Evolutionary conservation across 768 basidiomycete species (phyloP), one percentile per base, ranked within the genome.

Genomic region (Mycena rebaudengoi): DNA sequence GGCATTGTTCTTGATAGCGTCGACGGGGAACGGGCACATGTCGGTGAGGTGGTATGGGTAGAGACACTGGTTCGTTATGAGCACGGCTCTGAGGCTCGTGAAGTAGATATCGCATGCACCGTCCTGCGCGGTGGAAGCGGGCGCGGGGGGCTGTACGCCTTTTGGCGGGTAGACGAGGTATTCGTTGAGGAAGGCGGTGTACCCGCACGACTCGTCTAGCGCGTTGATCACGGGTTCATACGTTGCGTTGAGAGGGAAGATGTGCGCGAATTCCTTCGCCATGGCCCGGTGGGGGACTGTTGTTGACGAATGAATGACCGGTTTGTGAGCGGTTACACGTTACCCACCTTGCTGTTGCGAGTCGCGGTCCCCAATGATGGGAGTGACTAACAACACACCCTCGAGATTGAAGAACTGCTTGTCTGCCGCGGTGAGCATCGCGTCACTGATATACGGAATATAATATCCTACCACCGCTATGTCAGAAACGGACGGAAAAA

Each of bases 11-110:
- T 41, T 41, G 54, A 55, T 40, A 29, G 43, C 54, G 54, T 55
- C 54, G 40, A 28, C 30, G 40, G 44, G 54, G 54, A 55, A 55
- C 40, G 54, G 54, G 54, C 54, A 44, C 40, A 43, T 43, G 54
- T 55, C 54, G 54, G 54, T 55, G 40, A 55, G 43, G 54, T 55
- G 54, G 54, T 55, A 55, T 29, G 44, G 44, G 41, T 55, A 43
- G 54, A 55, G 44, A 44, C 55, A 56, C 55, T 41, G 55, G 43
- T 56, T 56, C 21, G 46, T 32, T 41, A 45, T 45, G 14, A 56
- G 43, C 32, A 44, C 55, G 55, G 55, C 55, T 21, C 44, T 32
- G 30, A 12, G 46, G 55, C 44, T 56, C 43, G 44, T 44, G 21
- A 45, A 41, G 55, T 45, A 13, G 29, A 56, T 44, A 35, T 33